Evolutionary conservation across 768 basidiomycete species (phyloP).

Genomic region (Sutorius australiensis): DNA sequence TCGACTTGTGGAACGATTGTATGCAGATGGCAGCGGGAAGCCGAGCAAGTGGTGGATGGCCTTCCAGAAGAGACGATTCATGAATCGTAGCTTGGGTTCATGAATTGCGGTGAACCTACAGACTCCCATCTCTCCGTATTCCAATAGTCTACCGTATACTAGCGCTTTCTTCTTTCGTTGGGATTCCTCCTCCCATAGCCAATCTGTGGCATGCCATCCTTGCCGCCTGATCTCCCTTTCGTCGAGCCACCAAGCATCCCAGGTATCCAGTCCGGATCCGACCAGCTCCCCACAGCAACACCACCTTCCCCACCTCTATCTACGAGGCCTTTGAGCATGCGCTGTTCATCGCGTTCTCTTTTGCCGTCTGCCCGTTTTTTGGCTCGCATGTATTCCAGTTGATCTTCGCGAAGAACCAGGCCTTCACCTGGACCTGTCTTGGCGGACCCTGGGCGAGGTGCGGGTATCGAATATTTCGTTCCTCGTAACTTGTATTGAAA

Average conservation of each 20-base stretch:
- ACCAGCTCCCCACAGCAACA: constrained; percentile 71
- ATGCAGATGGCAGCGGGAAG: constrained; percentile 89
- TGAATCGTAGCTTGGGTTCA: constrained; percentile 83
- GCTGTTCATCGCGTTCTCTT: constrained; percentile 67
- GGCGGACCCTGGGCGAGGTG: constrained; percentile 83
- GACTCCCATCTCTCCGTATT: constrained; percentile 9
- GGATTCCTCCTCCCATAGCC: constrained; percentile 89
- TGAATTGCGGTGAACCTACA: constrained; percentile 28
- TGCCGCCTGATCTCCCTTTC: constrained; percentile 57
- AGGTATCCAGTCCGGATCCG: constrained; percentile 94
- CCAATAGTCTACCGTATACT: constrained; percentile 17
- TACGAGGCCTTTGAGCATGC: constrained; percentile 60
- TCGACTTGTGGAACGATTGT: too few relatives aligned
- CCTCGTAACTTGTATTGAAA: constrained; percentile 93
- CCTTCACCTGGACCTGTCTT: constrained; percentile 81
- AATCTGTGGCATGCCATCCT: constrained; percentile 74
- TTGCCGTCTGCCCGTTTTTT: constrained; percentile 73
- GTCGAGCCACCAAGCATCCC: constrained; percentile 70
- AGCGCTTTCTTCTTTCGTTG: constrained; percentile 66
- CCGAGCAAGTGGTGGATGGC: constrained; percentile 99
- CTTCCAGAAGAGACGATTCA: constrained; percentile 96
- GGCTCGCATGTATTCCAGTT: constrained; percentile 80
- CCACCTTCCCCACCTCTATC: constrained; percentile 48
- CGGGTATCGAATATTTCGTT: constrained; percentile 88
- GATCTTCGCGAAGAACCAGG: constrained; percentile 90